Evolutionary conservation across 1,284 basidiomycete genomes (phyloP), one percentile per base, ranked within the genome.

Genomic region (Boletus smithii): DNA sequence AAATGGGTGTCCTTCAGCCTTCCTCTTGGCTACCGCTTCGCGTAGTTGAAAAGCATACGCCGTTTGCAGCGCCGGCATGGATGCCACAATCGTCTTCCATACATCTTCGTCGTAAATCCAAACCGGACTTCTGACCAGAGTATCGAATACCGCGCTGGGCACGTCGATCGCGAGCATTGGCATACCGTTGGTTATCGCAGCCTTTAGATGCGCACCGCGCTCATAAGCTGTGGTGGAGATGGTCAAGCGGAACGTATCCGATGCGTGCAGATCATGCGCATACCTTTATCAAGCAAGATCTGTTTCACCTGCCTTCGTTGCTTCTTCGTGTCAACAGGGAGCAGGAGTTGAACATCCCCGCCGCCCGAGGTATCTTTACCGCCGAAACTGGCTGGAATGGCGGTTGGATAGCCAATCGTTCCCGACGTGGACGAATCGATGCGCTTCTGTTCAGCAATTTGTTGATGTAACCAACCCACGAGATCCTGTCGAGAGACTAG

Each of bases 91-190:
- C 4, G 69, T 53, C 63, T 81, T 83, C 84, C 88, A 88, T 0
- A 73, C 69, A 16, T 89, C 85, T 48, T 91, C 88, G 51, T 87
- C 85, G 3, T 75, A 75, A 22, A 89, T 65, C 88, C 88, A 91
- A 17, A 66, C 61, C 3, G 79, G 62, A 24, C 67, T 78, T 59
- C 70, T 73, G 20, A 75, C 73, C 70, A 91, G 74, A 2, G 71
- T 61, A 37, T 88, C 84, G 50, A 89, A 88, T 1, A 80, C 74
- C 9, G 67, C 44, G 0, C 73, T 61, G 0, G 81, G 70, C 3
- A 89, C 79, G 49, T 91, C 88, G 8, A 90, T 73, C 1, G 80
- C 86, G 14, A 91, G 67, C n/a, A 79, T 79, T 3, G 84, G 84
- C 44, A 87, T 69, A 2, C 80, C 79, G 8, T 69, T 72, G 50